Base-by-base conservation (phyloP, 495 filamentous ascomycete species). In the Neurospora tetrasperma region DNA sequence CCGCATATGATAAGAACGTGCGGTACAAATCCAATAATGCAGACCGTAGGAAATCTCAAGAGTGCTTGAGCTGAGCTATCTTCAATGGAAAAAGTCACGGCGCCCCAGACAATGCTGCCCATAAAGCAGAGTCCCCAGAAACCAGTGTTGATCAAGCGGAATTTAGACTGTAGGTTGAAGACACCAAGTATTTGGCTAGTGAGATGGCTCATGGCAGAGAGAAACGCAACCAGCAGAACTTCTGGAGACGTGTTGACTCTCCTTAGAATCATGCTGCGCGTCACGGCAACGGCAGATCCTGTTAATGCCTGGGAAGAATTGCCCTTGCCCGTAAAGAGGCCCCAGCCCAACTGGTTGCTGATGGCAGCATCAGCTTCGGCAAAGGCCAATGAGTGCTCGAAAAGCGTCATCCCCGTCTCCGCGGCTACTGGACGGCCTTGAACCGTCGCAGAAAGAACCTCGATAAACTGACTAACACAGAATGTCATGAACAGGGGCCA, bases 331-430 rank as follows among this genome's bases (percentile, higher is more conserved):
- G 83, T 76, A 80, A 93, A 91, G 18, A 91, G 75, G 11, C 89
- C 88, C 75, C 92, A 88, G 3, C 91, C 92, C 3, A 96, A 86
- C 5, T 91, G 89, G 71, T 88, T 90, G 76, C 90, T 88, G 48
- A 97, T 88, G 74, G 93, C 90, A 12, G 93, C 91, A 78, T 99
- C 96, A 5, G 96, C 94, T 80, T 99, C 96, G 2, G 96, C 93
- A 81, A 98, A 99, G 0, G 96, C 96, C 16, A 99, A 84, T 0
- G 96, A 98, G 78, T 97, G 94, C 76, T 99, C 96, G 78, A 99
- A 96, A 23, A 98, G 87, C 0, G 94, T 97, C 93, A 98, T 98
- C 7, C 94, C 94, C 1, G 94, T 96, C 82, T 98, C 96, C 0
- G 93, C 90, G 73, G 90, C 88, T 7, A 91, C 85, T 4, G 86